Conservation (phyloP, 2,329 filamentous ascomycete genomes). For the Akanthomyces uredinophilus region DNA sequence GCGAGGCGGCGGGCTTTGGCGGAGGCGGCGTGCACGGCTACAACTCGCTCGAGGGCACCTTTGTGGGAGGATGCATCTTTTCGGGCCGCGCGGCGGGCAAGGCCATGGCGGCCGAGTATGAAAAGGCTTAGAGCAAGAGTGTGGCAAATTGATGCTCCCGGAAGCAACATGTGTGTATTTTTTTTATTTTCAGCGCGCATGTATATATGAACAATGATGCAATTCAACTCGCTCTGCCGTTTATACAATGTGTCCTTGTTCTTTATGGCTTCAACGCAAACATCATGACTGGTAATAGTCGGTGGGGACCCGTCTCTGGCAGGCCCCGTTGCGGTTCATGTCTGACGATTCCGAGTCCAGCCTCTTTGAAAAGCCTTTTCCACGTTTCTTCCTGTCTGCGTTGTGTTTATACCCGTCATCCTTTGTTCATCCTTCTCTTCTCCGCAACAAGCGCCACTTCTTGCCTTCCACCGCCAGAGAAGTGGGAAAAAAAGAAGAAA, state of each 20-base stretch:
- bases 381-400: constrained; percentile 67
- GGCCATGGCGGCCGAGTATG: constrained; percentile 45
- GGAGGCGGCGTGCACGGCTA: constrained; percentile 60
- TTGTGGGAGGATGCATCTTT: constrained; percentile 59
- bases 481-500: too few relatives aligned
- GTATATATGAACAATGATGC: neutral
- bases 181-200: neutral
- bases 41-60: constrained; percentile 57
- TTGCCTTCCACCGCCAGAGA: too few relatives aligned
- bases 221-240: neutral
- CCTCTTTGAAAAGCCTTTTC: constrained; percentile 60
- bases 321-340: constrained; percentile 71
- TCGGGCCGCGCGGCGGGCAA: constrained; percentile 53
- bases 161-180: neutral
- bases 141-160: too few relatives aligned
- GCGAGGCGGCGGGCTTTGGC: constrained; percentile 56
- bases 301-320: constrained; percentile 41
- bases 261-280: constrained; percentile 63
- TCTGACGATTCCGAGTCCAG: constrained; percentile 62
- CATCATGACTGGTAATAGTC: constrained; percentile 66
- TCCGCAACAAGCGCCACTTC: too few relatives aligned
- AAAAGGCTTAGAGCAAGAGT: neutral
- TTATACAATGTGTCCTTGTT: neutral
- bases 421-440: neutral
- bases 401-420: neutral